phyloP scores from a whole-genome alignment of 345 rosid genomes.

The Dovyalis caffra region DNA sequence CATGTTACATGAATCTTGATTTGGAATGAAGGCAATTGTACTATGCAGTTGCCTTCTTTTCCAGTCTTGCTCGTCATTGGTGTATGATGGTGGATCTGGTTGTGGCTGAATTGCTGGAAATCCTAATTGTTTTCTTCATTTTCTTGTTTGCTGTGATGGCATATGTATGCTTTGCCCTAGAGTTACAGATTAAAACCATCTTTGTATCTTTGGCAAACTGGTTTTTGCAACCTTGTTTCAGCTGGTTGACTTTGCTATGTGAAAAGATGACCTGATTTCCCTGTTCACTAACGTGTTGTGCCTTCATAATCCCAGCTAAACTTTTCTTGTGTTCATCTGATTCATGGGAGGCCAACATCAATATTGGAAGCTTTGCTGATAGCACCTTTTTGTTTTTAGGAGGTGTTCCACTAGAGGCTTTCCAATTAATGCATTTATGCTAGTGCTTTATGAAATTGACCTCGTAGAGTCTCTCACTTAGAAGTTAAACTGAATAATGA shows the following conservation, averaged over 20 bases:
- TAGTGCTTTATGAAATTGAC: background rate
- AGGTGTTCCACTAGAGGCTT: slow-evolving; percentile 43
- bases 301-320: slow-evolving; percentile 44
- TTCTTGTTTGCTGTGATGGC: background rate
- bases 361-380: slow-evolving; percentile 38
- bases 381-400: slow-evolving; percentile 32
- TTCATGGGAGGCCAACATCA: slow-evolving; percentile 44
- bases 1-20: background rate
- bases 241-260: background rate
- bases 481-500: background rate
- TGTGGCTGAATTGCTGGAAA: background rate
- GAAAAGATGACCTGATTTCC: background rate
- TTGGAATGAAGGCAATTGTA: background rate
- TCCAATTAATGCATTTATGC: slow-evolving; percentile 2
- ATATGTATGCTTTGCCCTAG: background rate
- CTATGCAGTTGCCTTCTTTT: background rate
- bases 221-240: background rate
- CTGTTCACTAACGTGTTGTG: background rate
- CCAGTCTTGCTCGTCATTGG: background rate
- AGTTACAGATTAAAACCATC: background rate
- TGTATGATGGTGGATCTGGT: background rate
- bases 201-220: background rate
- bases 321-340: slow-evolving; percentile 34
- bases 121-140: background rate
- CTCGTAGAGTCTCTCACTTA: background rate